A percentile compares a stretch with the other conserved stretches of the same genome.
Conservation (phyloP, 2,329 filamentous ascomycete genomes). For the Albophoma yamanashiensis region DNA sequence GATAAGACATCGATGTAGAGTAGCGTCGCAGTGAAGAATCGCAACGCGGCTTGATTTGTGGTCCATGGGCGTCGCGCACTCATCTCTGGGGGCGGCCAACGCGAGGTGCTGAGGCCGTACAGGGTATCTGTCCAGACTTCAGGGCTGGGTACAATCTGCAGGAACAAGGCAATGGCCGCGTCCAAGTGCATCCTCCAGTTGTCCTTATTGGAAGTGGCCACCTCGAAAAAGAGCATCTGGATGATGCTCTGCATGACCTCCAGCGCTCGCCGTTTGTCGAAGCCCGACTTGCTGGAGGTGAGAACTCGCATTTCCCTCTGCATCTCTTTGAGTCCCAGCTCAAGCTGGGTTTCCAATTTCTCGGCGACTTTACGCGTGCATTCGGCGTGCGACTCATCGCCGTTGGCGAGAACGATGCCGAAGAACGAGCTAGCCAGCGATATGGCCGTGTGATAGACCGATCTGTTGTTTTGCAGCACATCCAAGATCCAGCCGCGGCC, state of each 20-base stretch:
- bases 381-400: constrained; percentile 19
- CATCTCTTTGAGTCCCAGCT: constrained; percentile 31
- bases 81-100: constrained; percentile 23
- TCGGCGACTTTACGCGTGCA: constrained; percentile 24
- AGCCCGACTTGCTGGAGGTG: constrained; percentile 17
- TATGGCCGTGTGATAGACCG: constrained; percentile 45
- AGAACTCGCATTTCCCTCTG: constrained; percentile 28
- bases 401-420: constrained; percentile 29
- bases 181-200: constrained; percentile 40
- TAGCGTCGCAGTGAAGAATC: constrained; percentile 35
- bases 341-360: constrained; percentile 32
- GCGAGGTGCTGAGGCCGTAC: constrained; percentile 15
- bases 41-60: constrained; percentile 33
- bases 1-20: constrained; percentile 40
- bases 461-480: constrained; percentile 43
- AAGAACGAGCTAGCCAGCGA: constrained; percentile 49
- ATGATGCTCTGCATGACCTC: constrained; percentile 38
- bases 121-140: constrained; percentile 26
- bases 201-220: constrained; percentile 30
- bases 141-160: constrained; percentile 28
- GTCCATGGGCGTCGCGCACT: constrained; percentile 26
- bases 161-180: constrained; percentile 38
- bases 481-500: constrained; percentile 51
- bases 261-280: constrained; percentile 22
- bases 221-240: constrained; percentile 43